phyloP scores from a whole-genome alignment of 2,329 filamentous ascomycete genomes.

The Lasiodiplodia hormozganensis region DNA sequence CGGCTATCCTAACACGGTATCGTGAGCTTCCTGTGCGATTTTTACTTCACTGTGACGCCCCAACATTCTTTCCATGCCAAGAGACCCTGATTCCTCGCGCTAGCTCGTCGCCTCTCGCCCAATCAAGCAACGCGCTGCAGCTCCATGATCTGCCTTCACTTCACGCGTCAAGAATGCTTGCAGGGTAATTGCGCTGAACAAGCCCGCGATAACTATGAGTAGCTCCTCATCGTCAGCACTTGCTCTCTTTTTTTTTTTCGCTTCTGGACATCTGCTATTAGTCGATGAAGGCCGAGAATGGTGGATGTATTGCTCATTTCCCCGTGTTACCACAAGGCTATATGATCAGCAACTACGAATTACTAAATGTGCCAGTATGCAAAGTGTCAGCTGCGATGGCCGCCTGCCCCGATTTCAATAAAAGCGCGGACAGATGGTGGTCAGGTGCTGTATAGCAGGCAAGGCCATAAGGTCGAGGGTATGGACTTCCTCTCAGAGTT shows the following conservation, averaged over 20 bases:
- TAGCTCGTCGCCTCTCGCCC: background rate
- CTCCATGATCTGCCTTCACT: background rate
- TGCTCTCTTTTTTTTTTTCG: background rate
- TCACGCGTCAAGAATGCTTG: background rate
- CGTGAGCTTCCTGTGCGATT: background rate
- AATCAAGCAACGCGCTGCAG: background rate
- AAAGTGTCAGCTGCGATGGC: background rate
- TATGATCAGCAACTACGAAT: background rate
- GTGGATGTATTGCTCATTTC: background rate
- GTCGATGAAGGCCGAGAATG: background rate
- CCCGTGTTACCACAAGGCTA: background rate
- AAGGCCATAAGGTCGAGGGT: background rate
- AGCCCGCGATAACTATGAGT: background rate
- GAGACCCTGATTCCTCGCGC: background rate
- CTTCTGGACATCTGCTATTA: background rate
- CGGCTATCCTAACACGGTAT: background rate
- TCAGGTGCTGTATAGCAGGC: too few relatives aligned
- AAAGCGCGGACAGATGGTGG: background rate
- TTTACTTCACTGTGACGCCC: background rate
- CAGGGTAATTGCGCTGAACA: background rate
- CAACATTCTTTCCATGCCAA: constrained; percentile 1
- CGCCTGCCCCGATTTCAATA: background rate
- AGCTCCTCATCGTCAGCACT: background rate
- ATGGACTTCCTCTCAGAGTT: background rate
- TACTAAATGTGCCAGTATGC: background rate